These are phyloP conservation scores for Aspergillus thermomutatus DNA, from an alignment of 2,329 filamentous ascomycete genomes.

Conservation along the genomic window DNA sequence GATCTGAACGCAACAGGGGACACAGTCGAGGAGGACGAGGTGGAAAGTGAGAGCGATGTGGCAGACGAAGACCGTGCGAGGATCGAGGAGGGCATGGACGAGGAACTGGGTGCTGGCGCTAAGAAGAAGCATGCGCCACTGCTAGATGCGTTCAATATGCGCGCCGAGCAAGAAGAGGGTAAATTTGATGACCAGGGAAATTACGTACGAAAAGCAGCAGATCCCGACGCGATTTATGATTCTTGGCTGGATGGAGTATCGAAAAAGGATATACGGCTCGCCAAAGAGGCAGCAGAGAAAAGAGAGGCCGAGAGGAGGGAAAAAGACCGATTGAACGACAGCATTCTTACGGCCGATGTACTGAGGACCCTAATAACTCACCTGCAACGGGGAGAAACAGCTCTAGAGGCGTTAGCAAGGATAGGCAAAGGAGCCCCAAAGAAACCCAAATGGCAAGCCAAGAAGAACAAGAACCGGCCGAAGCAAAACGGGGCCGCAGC, in stretches of 20 bases:
- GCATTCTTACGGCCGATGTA: constrained; percentile 68
- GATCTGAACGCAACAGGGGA: constrained; percentile 52
- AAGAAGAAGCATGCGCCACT: constrained; percentile 92
- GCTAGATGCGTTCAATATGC: constrained; percentile 95
- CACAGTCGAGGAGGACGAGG: constrained; percentile 62
- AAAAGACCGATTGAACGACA: constrained; percentile 71
- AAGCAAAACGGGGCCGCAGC: constrained; percentile 39
- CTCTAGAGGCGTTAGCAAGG: constrained; percentile 80
- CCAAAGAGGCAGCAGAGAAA: constrained; percentile 81
- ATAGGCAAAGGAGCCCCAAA: constrained; percentile 64
- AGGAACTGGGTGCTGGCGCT: constrained; percentile 84
- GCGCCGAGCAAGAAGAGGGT: constrained; percentile 84
- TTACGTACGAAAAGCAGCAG: constrained; percentile 81
- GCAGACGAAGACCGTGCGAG: constrained; percentile 68
- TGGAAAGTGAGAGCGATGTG: constrained; percentile 54
- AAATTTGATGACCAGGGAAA: constrained; percentile 89
- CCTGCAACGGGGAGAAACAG: constrained; percentile 77
- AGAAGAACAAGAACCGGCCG: constrained; percentile 50
- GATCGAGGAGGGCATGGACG: constrained; percentile 73
- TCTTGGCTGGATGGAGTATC: constrained; percentile 87
- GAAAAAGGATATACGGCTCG: constrained; percentile 88
- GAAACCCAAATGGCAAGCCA: constrained; percentile 61
- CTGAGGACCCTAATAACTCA: constrained; percentile 68
- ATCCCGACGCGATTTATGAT: constrained; percentile 88
- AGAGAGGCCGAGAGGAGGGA: constrained; percentile 72